A percentile compares a stretch with the other conserved stretches of the same genome.
phyloP scores from a whole-genome alignment of 441 rosid species.

The Viola pubescens region DNA sequence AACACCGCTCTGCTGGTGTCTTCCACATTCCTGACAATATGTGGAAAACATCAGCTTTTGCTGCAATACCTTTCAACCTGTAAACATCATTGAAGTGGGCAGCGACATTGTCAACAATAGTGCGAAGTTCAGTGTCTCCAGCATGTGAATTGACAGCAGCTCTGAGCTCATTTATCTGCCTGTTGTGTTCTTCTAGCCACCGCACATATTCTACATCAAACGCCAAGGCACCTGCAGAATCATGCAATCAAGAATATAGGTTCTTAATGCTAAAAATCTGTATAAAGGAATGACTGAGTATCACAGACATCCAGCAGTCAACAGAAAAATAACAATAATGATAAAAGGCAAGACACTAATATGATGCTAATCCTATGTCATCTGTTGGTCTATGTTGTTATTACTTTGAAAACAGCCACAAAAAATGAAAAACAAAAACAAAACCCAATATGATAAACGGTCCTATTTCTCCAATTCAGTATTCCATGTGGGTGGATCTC shows the following conservation, averaged over 20 bases:
- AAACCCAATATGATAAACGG: too few species aligned
- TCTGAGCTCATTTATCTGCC: conserved; percentile 63
- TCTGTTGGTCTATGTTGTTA: too few species aligned
- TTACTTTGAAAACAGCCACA: too few species aligned
- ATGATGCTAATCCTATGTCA: too few species aligned
- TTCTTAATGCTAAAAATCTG: background rate
- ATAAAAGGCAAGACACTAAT: too few species aligned
- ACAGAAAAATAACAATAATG: too few species aligned
- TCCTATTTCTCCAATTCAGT: too few species aligned
- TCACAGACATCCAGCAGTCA: too few species aligned
- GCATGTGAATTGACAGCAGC: conserved; percentile 82
- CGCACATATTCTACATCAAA: conserved; percentile 80
- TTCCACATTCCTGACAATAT: conserved; percentile 94
- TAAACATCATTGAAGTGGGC: conserved; percentile 68
- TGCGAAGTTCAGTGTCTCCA: conserved; percentile 74
- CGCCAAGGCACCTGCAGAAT: conserved; percentile 63
- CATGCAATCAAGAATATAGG: conserved; percentile 9
- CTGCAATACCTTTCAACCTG: conserved; percentile 67
- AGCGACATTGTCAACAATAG: conserved; percentile 48
- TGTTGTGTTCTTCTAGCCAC: conserved; percentile 80
- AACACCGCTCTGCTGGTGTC: conserved; percentile 91
- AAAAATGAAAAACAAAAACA: too few species aligned
- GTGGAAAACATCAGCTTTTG: conserved; percentile 90
- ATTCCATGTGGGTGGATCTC: too few species aligned
- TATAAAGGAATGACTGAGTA: background rate